Conservation (phyloP, 1,284 basidiomycete species). For the Cryptococcus wingfieldii region DNA sequence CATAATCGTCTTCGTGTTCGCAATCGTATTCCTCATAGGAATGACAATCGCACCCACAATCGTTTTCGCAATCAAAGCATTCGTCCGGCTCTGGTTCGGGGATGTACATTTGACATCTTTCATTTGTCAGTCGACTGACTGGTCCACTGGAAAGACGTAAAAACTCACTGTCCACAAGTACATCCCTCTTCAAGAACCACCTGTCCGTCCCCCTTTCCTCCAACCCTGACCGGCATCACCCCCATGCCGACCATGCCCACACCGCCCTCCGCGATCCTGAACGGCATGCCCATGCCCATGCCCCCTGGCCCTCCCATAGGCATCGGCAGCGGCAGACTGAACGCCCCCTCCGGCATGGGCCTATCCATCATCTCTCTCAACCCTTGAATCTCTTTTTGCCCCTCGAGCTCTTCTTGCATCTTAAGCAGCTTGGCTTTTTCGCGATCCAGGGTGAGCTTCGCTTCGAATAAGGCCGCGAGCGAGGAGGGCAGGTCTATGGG, state of each 20-base stretch:
- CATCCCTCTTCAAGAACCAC: conserved; percentile 30
- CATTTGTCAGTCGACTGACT: conserved; percentile 10
- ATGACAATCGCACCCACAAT: conserved; percentile 20
- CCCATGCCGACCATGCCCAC: conserved; percentile 36
- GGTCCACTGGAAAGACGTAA: background rate
- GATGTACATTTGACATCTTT: conserved; percentile 22
- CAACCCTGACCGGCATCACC: conserved; percentile 26
- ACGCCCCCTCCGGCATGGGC: conserved; percentile 19
- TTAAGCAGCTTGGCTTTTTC: conserved; percentile 46
- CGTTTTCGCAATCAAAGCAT: conserved; percentile 28
- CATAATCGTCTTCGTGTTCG: conserved; percentile 11
- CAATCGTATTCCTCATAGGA: conserved; percentile 22
- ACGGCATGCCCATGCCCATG: no score
- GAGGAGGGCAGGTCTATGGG: conserved; percentile 43
- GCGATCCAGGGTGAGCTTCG: conserved; percentile 45
- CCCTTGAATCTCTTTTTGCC: conserved; percentile 30
- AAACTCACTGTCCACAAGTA: conserved; percentile 35
- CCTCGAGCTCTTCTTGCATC: conserved; percentile 48
- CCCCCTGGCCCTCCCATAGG: no score
- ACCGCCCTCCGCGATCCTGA: conserved; percentile 13
- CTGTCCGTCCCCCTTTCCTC: background rate
- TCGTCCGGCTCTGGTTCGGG: conserved; percentile 30
- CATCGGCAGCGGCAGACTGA: background rate
- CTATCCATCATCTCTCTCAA: conserved; percentile 1
- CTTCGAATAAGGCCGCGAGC: conserved; percentile 47